phyloP scores from a whole-genome alignment of 2,329 filamentous ascomycete genomes.

The Amylocarpus encephaloides region DNA sequence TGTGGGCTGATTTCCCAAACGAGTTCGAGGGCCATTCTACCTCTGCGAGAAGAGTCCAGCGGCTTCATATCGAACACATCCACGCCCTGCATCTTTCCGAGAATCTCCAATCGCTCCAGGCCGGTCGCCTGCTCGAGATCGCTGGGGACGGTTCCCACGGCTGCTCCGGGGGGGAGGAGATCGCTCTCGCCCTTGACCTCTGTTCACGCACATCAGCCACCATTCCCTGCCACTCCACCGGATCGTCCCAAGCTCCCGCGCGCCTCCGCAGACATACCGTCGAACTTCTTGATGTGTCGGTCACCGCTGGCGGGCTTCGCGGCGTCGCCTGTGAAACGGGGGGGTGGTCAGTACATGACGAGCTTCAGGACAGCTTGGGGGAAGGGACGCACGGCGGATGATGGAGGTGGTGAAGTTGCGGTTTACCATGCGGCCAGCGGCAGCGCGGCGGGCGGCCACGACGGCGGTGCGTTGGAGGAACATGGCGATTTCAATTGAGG shows the following conservation, averaged over 20 bases:
- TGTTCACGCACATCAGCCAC: constrained; percentile 35
- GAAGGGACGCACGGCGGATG: constrained; percentile 49
- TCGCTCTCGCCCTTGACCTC: constrained; percentile 80
- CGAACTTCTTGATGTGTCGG: constrained; percentile 30
- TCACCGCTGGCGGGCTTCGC: constrained; percentile 18
- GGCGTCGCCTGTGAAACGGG: constrained; percentile 23
- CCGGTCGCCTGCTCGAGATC: constrained; percentile 94
- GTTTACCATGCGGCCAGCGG: constrained; percentile 45
- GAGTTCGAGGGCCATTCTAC: constrained; percentile 38
- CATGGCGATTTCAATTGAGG: constrained; percentile 40
- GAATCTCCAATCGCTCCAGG: constrained; percentile 95
- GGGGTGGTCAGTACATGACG: constrained; percentile 1
- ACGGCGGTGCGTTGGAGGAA: constrained; percentile 59
- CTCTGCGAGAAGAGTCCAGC: constrained; percentile 81
- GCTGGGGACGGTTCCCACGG: constrained; percentile 78
- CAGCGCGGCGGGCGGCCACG: constrained; percentile 54
- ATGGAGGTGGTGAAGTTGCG: constrained; percentile 56
- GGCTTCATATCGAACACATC: constrained; percentile 99
- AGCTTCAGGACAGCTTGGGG: constrained; percentile 13
- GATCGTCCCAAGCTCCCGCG: not conserved
- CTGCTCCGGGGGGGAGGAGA: constrained; percentile 76
- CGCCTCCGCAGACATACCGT: constrained; percentile 22
- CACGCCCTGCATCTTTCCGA: constrained; percentile 98
- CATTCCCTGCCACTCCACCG: constrained; percentile 11
- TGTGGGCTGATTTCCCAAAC: constrained; percentile 12